Base-by-base conservation (phyloP, 495 filamentous ascomycete genomes). In the Endocarpon pusillum region DNA sequence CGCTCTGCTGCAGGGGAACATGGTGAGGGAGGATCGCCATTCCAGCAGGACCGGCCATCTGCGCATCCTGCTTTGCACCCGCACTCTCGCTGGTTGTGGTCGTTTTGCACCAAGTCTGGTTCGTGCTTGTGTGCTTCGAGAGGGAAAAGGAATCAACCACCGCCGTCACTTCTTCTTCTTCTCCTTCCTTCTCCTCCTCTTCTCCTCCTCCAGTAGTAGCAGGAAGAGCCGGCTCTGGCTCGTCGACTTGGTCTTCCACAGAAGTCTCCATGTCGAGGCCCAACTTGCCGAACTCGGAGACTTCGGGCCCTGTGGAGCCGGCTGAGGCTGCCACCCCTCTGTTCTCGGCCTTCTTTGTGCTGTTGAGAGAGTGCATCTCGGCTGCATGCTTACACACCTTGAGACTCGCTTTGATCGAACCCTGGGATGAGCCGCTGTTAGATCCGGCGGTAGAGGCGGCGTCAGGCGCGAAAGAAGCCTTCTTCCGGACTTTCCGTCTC, bases 381-480 rank as follows among this genome's bases (percentile, higher is more conserved):
- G n/a, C n/a, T n/a, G n/a, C n/a, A n/a, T n/a, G n/a, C n/a, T n/a
- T n/a, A n/a, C n/a, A n/a, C n/a, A n/a, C n/a, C n/a, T n/a, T n/a
- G n/a, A n/a, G n/a, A n/a, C n/a, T n/a, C n/a, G n/a, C n/a, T 14
- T 31, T 31, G 12, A 31, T 5, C 28, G 28, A 31, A 31, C 28
- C 19, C 19, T 31, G 12, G 7, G 28, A 31, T 5, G 28, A 31
- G 7, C 28, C 5, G 28, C 28, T 31, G 12, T n/a, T n/a, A 31
- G 28, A 6, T 31, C 12, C 19, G 28, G 7, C n/a, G n/a, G n/a
- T n/a, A n/a, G n/a, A n/a, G n/a, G n/a, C n/a, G n/a, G 12, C 19
- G 12, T 31, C 28, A 14, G 19, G 28, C 4, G 28, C 28, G 28
- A 31, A 31, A 31, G 28, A 31, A 5, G 28, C 12, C 12, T 14